These are phyloP conservation scores for Bacterosira constricta DNA, from an alignment of 108 stramenopile genomes.

Conservation along the genomic window DNA sequence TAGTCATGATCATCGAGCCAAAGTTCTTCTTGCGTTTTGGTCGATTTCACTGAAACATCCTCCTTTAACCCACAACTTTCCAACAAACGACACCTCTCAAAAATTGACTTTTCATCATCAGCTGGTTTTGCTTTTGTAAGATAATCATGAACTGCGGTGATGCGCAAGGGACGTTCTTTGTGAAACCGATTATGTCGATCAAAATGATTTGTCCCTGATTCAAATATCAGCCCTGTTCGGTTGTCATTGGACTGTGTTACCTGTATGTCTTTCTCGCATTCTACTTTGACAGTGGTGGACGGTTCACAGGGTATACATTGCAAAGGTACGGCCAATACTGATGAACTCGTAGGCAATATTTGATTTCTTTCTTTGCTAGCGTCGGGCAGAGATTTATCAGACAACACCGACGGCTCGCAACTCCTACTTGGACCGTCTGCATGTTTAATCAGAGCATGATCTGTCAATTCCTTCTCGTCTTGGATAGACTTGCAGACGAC, in stretches of 20 bases:
- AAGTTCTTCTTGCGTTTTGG: not conserved
- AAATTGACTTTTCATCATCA: slow-evolving; percentile 8
- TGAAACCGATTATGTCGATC: slow-evolving; percentile 54
- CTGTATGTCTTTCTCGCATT: not conserved
- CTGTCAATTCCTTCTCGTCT: no score
- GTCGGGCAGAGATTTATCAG: no score
- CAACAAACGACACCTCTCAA: slow-evolving; percentile 22
- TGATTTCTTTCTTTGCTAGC: no score
- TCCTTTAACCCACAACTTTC: not conserved
- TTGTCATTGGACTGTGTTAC: slow-evolving; percentile 4
- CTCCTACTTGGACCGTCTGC: no score
- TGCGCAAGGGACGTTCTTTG: slow-evolving; percentile 47
- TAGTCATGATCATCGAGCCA: slow-evolving; percentile 48
- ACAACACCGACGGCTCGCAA: no score
- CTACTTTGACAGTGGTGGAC: not conserved
- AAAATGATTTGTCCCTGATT: slow-evolving; percentile 35
- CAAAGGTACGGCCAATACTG: no score
- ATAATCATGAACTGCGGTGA: slow-evolving; percentile 33
- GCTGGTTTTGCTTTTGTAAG: slow-evolving; percentile 17
- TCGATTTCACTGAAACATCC: not conserved
- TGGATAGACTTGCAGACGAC: no score
- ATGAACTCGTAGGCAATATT: no score
- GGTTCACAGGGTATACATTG: no score
- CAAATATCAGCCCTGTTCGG: slow-evolving; percentile 50
- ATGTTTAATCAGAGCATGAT: no score